These are phyloP conservation scores for Phytomonas sp. DNA, from an alignment of 208 protist genomes.

Conservation along the genomic window DNA sequence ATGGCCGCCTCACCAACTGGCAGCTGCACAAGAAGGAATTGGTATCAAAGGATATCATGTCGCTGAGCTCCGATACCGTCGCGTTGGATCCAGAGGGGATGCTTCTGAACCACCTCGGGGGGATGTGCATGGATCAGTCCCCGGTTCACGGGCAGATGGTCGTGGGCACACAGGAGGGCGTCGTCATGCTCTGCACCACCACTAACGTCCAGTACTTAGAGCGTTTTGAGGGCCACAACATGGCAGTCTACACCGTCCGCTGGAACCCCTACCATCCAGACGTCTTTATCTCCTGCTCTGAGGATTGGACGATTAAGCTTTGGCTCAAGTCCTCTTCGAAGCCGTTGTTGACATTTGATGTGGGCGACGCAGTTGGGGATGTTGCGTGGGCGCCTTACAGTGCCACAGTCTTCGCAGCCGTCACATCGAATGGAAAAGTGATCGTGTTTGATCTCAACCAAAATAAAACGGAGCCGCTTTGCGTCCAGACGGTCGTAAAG, in stretches of 20 bases:
- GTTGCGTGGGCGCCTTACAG: slow-evolving; percentile 96
- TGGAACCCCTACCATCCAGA: slow-evolving; percentile 95
- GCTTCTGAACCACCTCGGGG: slow-evolving; percentile 85
- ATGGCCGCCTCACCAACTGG: slow-evolving; percentile 95
- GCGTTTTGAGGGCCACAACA: slow-evolving; percentile 90
- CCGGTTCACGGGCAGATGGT: slow-evolving; percentile 79
- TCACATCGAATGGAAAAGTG: slow-evolving; percentile 94
- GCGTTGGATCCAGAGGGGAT: slow-evolving; percentile 78
- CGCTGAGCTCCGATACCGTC: slow-evolving; percentile 61
- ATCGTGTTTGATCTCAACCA: slow-evolving; percentile 88
- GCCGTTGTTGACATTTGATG: slow-evolving; percentile 94
- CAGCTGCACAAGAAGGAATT: slow-evolving; percentile 93
- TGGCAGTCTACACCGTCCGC: slow-evolving; percentile 91
- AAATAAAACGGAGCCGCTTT: slow-evolving; percentile 96
- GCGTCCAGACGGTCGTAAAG: slow-evolving; percentile 93
- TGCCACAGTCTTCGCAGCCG: slow-evolving; percentile 94
- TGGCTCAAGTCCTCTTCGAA: slow-evolving; percentile 86
- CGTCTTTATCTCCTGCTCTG: slow-evolving; percentile 93
- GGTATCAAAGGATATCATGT: slow-evolving; percentile 90
- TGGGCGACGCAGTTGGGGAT: slow-evolving; percentile 93
- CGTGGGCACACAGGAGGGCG: slow-evolving; percentile 95
- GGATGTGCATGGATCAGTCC: slow-evolving; percentile 96
- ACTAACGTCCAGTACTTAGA: slow-evolving; percentile 91
- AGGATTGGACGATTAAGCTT: slow-evolving; percentile 97
- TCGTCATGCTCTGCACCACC: slow-evolving; percentile 94